Conservation (phyloP, 2,329 filamentous ascomycete species). For the Nemania sp. region DNA sequence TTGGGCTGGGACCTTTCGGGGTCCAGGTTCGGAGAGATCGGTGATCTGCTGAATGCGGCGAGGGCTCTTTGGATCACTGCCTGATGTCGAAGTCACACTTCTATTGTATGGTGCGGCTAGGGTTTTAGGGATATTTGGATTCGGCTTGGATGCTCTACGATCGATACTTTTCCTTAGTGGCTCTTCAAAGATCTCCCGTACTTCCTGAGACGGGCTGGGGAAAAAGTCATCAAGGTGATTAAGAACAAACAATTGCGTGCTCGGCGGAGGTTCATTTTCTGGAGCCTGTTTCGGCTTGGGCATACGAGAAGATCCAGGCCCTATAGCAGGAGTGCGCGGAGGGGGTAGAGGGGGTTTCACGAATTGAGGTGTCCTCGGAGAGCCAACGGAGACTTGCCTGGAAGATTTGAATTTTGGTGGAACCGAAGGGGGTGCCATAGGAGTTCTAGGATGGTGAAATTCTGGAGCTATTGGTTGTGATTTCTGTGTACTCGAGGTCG, state of each 20-base stretch:
- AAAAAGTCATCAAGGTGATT: slow-evolving; percentile 65
- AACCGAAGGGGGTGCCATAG: slow-evolving; percentile 46
- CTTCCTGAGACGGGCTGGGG: slow-evolving; percentile 67
- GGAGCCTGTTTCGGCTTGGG: slow-evolving; percentile 28
- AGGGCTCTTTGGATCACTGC: not conserved
- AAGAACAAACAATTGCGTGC: slow-evolving; percentile 66
- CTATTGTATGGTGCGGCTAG: slow-evolving; percentile 5
- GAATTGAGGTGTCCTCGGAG: slow-evolving; percentile 39
- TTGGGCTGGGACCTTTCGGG: not conserved
- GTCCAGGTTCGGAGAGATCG: slow-evolving; percentile 17
- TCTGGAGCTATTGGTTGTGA: slow-evolving; percentile 17
- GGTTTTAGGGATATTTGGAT: not conserved
- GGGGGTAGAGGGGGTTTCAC: slow-evolving; percentile 39
- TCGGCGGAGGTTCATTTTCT: slow-evolving; percentile 50
- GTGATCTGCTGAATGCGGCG: not conserved
- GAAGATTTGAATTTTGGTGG: slow-evolving; percentile 46
- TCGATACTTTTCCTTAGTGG: slow-evolving; percentile 16
- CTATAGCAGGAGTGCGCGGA: slow-evolving; percentile 10
- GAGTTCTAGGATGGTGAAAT: slow-evolving; percentile 38
- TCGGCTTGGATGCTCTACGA: not conserved
- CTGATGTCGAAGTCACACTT: not conserved
- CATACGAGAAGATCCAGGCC: slow-evolving; percentile 14
- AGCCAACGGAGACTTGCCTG: slow-evolving; percentile 13
- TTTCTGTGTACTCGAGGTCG: slow-evolving; percentile 13
- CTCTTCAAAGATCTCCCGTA: slow-evolving; percentile 62